Conservation (phyloP, 2,329 filamentous ascomycete genomes). For the Zarea fungicola region DNA sequence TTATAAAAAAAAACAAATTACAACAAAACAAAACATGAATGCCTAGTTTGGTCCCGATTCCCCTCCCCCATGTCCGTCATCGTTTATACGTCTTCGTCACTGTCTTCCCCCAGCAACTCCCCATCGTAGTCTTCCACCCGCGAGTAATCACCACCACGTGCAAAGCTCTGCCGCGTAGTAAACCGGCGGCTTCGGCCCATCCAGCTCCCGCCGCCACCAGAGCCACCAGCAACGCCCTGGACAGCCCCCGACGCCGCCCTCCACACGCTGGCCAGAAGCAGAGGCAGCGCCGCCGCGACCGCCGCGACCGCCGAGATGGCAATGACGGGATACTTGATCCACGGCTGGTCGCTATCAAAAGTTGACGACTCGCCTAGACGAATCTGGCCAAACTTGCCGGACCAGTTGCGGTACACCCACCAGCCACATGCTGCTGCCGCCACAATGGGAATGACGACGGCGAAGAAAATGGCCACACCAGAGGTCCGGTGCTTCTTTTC, state of each 20-base stretch:
- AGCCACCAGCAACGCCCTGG: constrained; percentile 44
- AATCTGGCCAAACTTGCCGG: constrained; percentile 86
- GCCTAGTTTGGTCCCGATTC: neutral
- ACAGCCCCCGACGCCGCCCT: constrained; percentile 52
- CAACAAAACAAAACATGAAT: too few relatives aligned
- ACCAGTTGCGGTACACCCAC: constrained; percentile 81
- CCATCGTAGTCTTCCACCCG: constrained; percentile 91
- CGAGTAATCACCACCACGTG: constrained; percentile 81
- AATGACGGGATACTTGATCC: constrained; percentile 78
- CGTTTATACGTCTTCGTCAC: constrained; percentile 71
- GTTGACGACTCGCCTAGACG: constrained; percentile 67
- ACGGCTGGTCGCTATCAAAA: constrained; percentile 66
- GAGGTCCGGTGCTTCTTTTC: constrained; percentile 63
- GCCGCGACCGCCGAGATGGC: constrained; percentile 61
- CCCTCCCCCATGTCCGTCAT: neutral
- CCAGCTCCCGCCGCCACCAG: constrained; percentile 44
- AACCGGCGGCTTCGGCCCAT: constrained; percentile 63
- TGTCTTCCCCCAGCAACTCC: constrained; percentile 87
- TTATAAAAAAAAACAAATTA: constrained; percentile 4
- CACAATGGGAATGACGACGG: constrained; percentile 69
- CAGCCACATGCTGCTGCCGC: constrained; percentile 71
- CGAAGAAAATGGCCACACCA: constrained; percentile 76
- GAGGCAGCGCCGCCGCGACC: constrained; percentile 57
- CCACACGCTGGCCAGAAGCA: constrained; percentile 70
- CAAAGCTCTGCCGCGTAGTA: constrained; percentile 84